Base-by-base conservation (phyloP, 345 rosid species). In the Diplotaxis tenuifolia region DNA sequence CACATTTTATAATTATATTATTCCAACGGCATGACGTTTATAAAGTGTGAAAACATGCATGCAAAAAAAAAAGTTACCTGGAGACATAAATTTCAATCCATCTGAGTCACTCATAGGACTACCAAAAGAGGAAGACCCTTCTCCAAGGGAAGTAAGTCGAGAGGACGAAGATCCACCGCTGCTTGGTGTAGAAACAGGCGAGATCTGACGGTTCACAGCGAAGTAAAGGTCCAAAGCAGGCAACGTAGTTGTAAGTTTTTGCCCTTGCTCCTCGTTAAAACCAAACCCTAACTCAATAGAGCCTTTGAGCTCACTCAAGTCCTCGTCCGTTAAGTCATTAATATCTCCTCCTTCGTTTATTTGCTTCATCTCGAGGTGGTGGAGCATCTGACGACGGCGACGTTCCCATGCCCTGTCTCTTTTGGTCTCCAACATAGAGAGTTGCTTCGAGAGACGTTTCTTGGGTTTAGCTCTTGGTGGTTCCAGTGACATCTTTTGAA, bases 221-320 rank as follows among this genome's bases (percentile, higher is more conserved):
- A 92, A 95, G 74, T 92, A 92, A 62, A 92, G 84, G 66, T 90
- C 98, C 64, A 95, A 78, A 3, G 98, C 98, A 18, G 99, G 98
- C 77, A 95, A 81, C 0, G 98, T 92, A 52, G 82, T 80, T 68
- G 89, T 82, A 21, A 92, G 73, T 10, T 74, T 71, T 75, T 92
- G 96, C 0, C 94, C 99, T 45, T 82, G 83, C 70, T 90, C 96
- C 27, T 92, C 99, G 1, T 87, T 87, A 72, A 95, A 92, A 12
- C 96, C 99, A 60, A 95, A 95, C 8, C 99, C 99, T 23, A 95
- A 91, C 81, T 95, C 99, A 53, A 95, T 95, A 76, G 93, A 90
- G 1, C 97, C 99, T 79, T 90, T 95, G 5, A 95, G 89, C 77
- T 95, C 98, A 45, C 81, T 75, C 76, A 92, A 67, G 59, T 95